Evolutionary conservation across 495 filamentous ascomycete species (phyloP).

Genomic region (Terfezia boudieri): DNA sequence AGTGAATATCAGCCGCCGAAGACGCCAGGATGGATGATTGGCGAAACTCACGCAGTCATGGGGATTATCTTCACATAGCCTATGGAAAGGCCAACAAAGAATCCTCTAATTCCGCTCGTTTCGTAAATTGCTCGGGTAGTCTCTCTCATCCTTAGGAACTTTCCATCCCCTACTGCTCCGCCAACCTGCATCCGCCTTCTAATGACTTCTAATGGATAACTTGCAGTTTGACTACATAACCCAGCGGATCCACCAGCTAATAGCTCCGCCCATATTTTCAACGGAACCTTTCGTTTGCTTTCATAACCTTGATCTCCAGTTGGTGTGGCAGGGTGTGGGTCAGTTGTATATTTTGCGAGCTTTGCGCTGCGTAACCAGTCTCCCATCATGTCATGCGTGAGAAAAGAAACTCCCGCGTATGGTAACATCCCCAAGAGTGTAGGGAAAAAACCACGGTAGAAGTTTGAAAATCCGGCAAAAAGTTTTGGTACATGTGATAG

Average conservation of each 20-base stretch:
- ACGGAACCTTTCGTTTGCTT: conserved; percentile 19
- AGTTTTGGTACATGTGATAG: neutral
- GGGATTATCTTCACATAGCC: conserved; percentile 89
- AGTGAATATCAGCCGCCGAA: neutral
- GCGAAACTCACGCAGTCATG: conserved; percentile 56
- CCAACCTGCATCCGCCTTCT: conserved; percentile 87
- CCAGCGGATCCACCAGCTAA: conserved; percentile 66
- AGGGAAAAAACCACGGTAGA: conserved; percentile 81
- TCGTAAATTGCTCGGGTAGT: conserved; percentile 48
- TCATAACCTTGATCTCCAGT: conserved; percentile 1
- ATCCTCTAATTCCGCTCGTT: conserved; percentile 59
- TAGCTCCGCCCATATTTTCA: conserved; percentile 64
- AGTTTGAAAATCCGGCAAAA: conserved; percentile 47
- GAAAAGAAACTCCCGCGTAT: conserved; percentile 92
- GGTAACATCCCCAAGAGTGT: conserved; percentile 87
- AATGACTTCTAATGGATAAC: conserved; percentile 85
- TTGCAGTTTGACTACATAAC: conserved; percentile 66
- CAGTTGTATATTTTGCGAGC: conserved; percentile 44
- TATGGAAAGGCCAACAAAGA: conserved; percentile 82
- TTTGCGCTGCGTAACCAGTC: conserved; percentile 50
- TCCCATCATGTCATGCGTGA: conserved; percentile 72
- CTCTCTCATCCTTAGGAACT: conserved; percentile 51
- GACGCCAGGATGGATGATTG: neutral
- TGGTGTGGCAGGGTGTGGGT: conserved; percentile 20
- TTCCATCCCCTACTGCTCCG: conserved; percentile 78